Evolutionary conservation across 306 rosid genomes (phyloP).

Genomic region (Vigna trinervia): DNA sequence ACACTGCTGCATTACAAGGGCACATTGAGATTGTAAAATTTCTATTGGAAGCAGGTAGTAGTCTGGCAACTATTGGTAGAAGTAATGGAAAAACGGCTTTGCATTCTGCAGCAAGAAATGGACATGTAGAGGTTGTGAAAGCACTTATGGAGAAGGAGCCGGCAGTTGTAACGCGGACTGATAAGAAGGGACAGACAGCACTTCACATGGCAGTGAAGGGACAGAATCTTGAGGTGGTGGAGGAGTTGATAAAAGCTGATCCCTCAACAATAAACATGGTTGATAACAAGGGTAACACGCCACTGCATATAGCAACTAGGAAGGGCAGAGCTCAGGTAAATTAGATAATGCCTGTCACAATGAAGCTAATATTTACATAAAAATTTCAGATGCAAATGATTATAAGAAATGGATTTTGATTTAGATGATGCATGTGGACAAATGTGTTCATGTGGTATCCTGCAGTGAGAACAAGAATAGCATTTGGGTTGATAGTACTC

Average conservation of each 20-base stretch:
- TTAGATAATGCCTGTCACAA: not conserved
- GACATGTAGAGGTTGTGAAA: conserved; percentile 78
- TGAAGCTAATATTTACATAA: conserved; percentile 15
- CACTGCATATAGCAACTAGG: conserved; percentile 86
- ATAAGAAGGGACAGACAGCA: conserved; percentile 95
- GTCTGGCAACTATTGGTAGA: conserved; percentile 83
- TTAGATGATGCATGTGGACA: not conserved
- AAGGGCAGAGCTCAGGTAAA: conserved; percentile 87
- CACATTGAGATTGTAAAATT: conserved; percentile 74
- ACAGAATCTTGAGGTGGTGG: conserved; percentile 77
- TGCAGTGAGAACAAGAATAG: conserved; percentile 11
- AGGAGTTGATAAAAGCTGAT: conserved; percentile 71
- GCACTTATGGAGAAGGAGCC: conserved; percentile 78
- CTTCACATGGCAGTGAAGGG: conserved; percentile 99
- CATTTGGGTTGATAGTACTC: not conserved
- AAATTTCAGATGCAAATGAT: not conserved
- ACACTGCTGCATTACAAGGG: conserved; percentile 97
- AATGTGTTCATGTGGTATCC: not conserved
- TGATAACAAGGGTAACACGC: conserved; percentile 82
- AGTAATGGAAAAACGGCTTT: conserved; percentile 91
- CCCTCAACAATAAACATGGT: conserved; percentile 71
- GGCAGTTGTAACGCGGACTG: conserved; percentile 60
- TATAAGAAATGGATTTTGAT: conserved; percentile 8
- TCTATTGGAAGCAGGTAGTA: conserved; percentile 82
- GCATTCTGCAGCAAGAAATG: conserved; percentile 97